Percentiles rank a stretch among this genome's conserved stretches.
Evolutionary conservation across 495 filamentous ascomycete species (phyloP).

Genomic region (Xylaria venustula): DNA sequence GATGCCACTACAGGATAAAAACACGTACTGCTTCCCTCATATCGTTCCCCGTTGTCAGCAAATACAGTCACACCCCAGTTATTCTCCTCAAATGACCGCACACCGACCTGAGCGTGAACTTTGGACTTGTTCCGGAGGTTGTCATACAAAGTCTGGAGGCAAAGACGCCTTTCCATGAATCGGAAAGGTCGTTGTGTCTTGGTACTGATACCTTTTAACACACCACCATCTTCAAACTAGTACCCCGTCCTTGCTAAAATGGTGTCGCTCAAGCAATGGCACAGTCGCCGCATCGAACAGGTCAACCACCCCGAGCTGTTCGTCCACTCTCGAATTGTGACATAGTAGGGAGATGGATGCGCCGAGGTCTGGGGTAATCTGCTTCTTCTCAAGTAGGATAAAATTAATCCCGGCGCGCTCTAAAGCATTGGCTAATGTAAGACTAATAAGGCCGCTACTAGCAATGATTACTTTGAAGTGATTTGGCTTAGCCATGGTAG

Average conservation of each 20-base stretch:
- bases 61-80: slow-evolving; percentile 20
- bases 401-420: slow-evolving; percentile 40
- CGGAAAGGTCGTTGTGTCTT: not conserved
- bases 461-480: slow-evolving; percentile 48
- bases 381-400: slow-evolving; percentile 43
- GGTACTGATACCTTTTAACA: slow-evolving; percentile 18
- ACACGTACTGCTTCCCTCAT: slow-evolving; percentile 16
- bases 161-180: slow-evolving; percentile 21
- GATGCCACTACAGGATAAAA: too few relatives aligned
- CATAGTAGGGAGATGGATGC: slow-evolving; percentile 26
- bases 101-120: slow-evolving; percentile 9
- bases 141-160: slow-evolving; percentile 17
- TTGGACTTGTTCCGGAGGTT: slow-evolving; percentile 20
- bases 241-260: slow-evolving; percentile 18
- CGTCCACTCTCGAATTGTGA: slow-evolving; percentile 38
- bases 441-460: slow-evolving; percentile 45
- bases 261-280: slow-evolving; percentile 15
- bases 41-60: slow-evolving; percentile 16
- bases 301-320: slow-evolving; percentile 44
- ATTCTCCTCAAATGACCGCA: slow-evolving; percentile 16
- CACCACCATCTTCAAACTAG: slow-evolving; percentile 17
- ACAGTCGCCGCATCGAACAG: slow-evolving; percentile 12
- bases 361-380: slow-evolving; percentile 42
- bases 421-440: slow-evolving; percentile 43
- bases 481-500: slow-evolving; percentile 16